phyloP scores from a whole-genome alignment of 257 asterid genomes.

The Rhazya stricta region DNA sequence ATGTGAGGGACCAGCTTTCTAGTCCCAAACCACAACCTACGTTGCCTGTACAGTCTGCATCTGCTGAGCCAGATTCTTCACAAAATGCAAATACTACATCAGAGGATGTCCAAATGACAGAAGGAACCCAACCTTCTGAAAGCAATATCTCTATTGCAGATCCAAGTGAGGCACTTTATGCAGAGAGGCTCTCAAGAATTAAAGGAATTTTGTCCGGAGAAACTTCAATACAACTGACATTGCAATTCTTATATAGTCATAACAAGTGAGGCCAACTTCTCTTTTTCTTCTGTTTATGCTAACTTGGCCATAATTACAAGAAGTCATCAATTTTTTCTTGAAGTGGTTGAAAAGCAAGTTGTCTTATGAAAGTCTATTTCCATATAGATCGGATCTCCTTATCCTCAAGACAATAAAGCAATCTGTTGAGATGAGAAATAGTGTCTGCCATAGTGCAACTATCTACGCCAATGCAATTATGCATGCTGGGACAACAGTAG shows the following conservation, averaged over 20 bases:
- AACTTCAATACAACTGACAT: slow-evolving; percentile 82
- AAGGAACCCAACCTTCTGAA: slow-evolving; percentile 44
- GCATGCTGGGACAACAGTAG: slow-evolving; percentile 99
- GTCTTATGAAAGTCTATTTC: slow-evolving; percentile 2
- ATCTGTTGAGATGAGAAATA: slow-evolving; percentile 93
- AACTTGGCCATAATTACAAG: background rate
- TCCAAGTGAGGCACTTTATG: slow-evolving; percentile 58
- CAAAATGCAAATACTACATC: slow-evolving; percentile 36
- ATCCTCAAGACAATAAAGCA: slow-evolving; percentile 94
- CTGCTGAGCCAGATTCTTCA: slow-evolving; percentile 42
- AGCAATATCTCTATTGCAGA: slow-evolving; percentile 27
- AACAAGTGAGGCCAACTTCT: slow-evolving; percentile 57
- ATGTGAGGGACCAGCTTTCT: slow-evolving; percentile 63
- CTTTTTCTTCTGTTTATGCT: background rate
- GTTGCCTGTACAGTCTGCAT: slow-evolving; percentile 34
- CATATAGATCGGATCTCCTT: slow-evolving; percentile 88
- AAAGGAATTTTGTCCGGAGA: slow-evolving; percentile 90
- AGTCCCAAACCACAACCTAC: slow-evolving; percentile 51
- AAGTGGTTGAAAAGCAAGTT: background rate
- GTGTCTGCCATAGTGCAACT: slow-evolving; percentile 96
- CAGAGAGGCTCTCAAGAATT: slow-evolving; percentile 61
- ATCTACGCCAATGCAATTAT: slow-evolving; percentile 93
- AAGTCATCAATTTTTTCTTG: background rate
- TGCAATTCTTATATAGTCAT: slow-evolving; percentile 90
- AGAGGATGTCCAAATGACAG: slow-evolving; percentile 68